Evolutionary conservation across 2,329 filamentous ascomycete genomes (phyloP).

Genomic region (Hypomyces perniciosus): DNA sequence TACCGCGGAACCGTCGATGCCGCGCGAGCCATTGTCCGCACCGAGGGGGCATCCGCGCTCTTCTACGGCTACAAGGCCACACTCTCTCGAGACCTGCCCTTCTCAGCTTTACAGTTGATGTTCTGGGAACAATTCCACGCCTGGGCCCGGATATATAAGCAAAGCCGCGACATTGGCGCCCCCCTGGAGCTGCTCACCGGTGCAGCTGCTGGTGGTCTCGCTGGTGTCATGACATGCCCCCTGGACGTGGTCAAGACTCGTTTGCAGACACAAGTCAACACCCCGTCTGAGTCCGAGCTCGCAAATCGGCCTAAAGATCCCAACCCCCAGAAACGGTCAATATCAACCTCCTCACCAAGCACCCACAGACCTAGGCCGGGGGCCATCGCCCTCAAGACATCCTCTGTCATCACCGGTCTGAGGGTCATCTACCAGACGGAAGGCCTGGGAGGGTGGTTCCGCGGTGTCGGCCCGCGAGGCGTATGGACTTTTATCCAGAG

Average conservation of each 20-base stretch:
- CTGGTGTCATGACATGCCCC: conserved; percentile 89
- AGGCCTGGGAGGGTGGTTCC: conserved; percentile 84
- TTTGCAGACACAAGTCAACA: conserved; percentile 78
- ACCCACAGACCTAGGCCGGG: conserved; percentile 76
- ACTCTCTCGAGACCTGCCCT: conserved; percentile 87
- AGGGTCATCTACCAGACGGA: conserved; percentile 86
- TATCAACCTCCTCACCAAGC: conserved; percentile 85
- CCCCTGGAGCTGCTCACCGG: conserved; percentile 83
- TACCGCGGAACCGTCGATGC: conserved; percentile 84
- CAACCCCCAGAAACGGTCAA: conserved; percentile 58
- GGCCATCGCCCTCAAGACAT: conserved; percentile 76
- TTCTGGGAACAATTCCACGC: conserved; percentile 94
- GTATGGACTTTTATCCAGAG: conserved; percentile 98
- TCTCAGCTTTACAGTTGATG: conserved; percentile 93
- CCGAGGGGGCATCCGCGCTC: conserved; percentile 77
- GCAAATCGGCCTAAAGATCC: conserved; percentile 26
- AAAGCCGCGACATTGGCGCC: conserved; percentile 77
- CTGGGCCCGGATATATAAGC: conserved; percentile 72
- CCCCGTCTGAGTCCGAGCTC: conserved; percentile 13
- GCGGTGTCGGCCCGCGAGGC: conserved; percentile 84
- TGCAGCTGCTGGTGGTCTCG: conserved; percentile 82
- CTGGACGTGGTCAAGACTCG: conserved; percentile 96
- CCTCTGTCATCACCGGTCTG: conserved; percentile 78
- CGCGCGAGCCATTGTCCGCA: conserved; percentile 72
- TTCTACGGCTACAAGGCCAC: conserved; percentile 98